These are phyloP conservation scores for Candida arabinofermentans DNA, from an alignment of 805 yeast species.

Conservation along the genomic window DNA sequence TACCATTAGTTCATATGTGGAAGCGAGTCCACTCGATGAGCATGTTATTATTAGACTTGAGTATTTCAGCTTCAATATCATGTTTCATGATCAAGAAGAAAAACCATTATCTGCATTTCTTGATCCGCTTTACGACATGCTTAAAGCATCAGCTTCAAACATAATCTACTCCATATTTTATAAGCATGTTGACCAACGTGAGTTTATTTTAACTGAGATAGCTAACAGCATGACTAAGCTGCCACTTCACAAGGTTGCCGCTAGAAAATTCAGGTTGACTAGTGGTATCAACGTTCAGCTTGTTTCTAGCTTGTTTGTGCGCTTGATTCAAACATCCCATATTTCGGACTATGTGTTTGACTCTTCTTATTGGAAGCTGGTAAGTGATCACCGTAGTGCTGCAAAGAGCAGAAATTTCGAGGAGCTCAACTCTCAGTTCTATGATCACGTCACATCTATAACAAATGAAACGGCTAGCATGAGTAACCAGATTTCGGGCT, in stretches of 20 bases:
- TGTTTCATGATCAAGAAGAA: slow-evolving; percentile 36
- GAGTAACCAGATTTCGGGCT: slow-evolving; percentile 29
- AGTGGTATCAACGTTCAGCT: slow-evolving; percentile 48
- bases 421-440: slow-evolving; percentile 8
- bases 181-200: slow-evolving; percentile 46
- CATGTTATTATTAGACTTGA: slow-evolving; percentile 54
- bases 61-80: slow-evolving; percentile 39
- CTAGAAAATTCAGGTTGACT: slow-evolving; percentile 40
- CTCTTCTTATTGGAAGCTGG: slow-evolving; percentile 19
- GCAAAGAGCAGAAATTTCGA: slow-evolving; percentile 11
- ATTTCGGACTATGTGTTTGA: slow-evolving; percentile 18
- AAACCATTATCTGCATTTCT: slow-evolving; percentile 24
- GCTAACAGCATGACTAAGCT: slow-evolving; percentile 46
- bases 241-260: slow-evolving; percentile 39
- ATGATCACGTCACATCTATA: slow-evolving; percentile 6
- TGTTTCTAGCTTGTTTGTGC: slow-evolving; percentile 42
- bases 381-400: slow-evolving; percentile 3
- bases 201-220: slow-evolving; percentile 59
- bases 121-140: slow-evolving; percentile 17
- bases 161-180: slow-evolving; percentile 37
- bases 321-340: slow-evolving; percentile 32
- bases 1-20: slow-evolving; percentile 16
- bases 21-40: slow-evolving; percentile 38
- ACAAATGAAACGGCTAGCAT: slow-evolving; percentile 8
- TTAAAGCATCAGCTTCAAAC: slow-evolving; percentile 29